These are phyloP conservation scores for Penicillium sp. DNA, from an alignment of 2,329 filamentous ascomycete species.

Conservation along the genomic window DNA sequence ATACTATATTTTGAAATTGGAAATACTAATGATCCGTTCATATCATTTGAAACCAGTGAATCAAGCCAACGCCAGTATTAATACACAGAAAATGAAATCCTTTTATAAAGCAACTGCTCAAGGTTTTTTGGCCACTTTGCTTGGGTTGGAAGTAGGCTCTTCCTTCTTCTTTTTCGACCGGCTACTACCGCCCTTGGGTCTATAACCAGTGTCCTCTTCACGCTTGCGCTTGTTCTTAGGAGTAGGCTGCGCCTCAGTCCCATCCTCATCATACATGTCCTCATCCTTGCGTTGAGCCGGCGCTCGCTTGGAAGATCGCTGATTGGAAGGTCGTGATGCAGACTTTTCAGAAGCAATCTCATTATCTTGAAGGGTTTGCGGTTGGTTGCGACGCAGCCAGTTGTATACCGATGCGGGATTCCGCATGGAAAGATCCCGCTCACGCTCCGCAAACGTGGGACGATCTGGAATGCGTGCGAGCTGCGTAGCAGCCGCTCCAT, in stretches of 20 bases:
- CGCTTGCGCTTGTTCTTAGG: slow-evolving; percentile 48
- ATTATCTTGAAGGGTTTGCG: slow-evolving; percentile 76
- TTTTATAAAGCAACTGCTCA: slow-evolving; percentile 3
- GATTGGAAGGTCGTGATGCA: slow-evolving; percentile 38
- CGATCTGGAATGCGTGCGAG: slow-evolving; percentile 42
- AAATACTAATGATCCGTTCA: background rate
- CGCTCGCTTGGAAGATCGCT: slow-evolving; percentile 43
- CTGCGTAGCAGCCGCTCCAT: slow-evolving; percentile 52
- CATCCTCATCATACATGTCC: slow-evolving; percentile 45
- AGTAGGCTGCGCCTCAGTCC: slow-evolving; percentile 37
- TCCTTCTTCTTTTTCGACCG: slow-evolving; percentile 44
- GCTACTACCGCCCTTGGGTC: slow-evolving; percentile 47
- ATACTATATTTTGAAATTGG: background rate
- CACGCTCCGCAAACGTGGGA: slow-evolving; percentile 50
- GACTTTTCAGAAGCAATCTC: slow-evolving; percentile 50
- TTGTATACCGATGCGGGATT: slow-evolving; percentile 94
- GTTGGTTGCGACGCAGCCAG: slow-evolving; percentile 83
- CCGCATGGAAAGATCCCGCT: slow-evolving; percentile 57
- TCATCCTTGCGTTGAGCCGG: slow-evolving; percentile 42
- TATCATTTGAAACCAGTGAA: background rate
- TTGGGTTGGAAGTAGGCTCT: slow-evolving; percentile 33
- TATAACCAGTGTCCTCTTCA: slow-evolving; percentile 48
- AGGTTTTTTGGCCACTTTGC: slow-evolving; percentile 33
- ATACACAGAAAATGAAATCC: slow-evolving; percentile 11
- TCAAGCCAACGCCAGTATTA: slow-evolving; percentile 13